Percentiles rank a stretch among this genome's conserved stretches.
Conservation (phyloP, 257 asterid genomes). For the Schizonepeta tenuifolia region DNA sequence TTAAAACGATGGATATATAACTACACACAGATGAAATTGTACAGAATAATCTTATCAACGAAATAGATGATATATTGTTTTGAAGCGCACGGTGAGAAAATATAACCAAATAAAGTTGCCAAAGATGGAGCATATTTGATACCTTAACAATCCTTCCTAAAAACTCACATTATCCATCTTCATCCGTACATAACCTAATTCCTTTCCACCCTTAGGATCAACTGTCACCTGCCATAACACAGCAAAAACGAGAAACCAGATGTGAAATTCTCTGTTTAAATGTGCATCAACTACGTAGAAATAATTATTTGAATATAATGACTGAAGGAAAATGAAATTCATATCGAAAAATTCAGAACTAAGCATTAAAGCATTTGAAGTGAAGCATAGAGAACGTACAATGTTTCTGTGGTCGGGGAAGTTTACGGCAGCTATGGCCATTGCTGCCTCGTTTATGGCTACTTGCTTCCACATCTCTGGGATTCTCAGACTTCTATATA, state of each 20-base stretch:
- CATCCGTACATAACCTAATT: constrained; percentile 80
- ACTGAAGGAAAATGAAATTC: not conserved
- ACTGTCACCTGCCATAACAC: constrained; percentile 62
- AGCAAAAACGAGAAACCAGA: constrained; percentile 9
- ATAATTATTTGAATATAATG: too few species aligned
- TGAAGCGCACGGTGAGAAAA: too few species aligned
- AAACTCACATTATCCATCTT: constrained; percentile 81
- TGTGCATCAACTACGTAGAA: too few species aligned
- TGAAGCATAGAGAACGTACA: constrained; percentile 43
- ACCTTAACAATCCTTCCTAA: constrained; percentile 85
- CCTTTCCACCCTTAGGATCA: constrained; percentile 91
- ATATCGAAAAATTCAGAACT: too few species aligned
- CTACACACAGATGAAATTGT: too few species aligned
- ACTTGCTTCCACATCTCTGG: constrained; percentile 90
- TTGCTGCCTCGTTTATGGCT: constrained; percentile 88
- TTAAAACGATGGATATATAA: too few species aligned
- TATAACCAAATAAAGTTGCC: too few species aligned
- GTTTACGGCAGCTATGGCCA: constrained; percentile 88
- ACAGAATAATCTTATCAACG: too few species aligned
- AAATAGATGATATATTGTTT: too few species aligned
- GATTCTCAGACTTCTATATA: too few species aligned
- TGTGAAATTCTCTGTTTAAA: too few species aligned
- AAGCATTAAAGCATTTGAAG: too few species aligned
- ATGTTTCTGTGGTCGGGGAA: constrained; percentile 83
- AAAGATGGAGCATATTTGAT: not conserved